Base-by-base conservation (phyloP, 2,329 filamentous ascomycete genomes). In the Chaetoscypha palmicola region DNA sequence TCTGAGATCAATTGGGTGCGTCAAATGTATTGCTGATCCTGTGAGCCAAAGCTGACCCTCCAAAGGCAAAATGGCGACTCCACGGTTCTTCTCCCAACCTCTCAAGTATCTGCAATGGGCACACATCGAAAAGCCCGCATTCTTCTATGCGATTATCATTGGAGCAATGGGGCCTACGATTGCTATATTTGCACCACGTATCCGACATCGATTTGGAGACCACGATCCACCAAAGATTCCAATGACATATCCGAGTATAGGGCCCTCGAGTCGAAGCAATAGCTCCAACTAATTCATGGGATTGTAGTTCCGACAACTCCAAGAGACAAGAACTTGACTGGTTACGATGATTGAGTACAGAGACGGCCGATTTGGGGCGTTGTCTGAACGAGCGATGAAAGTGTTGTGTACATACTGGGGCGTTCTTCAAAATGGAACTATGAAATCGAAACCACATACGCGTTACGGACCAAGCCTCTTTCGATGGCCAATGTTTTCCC, bases 71-170 rank as follows among this genome's bases (percentile, higher is more conserved):
- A 74, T 77, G 51, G 60, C 68, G 48, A 73, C 76, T 43, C 83
- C 88, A 58, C 73, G 74, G 60, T 96, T 98, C 83, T 96, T 84
- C 80, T 76, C 79, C 55, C 75, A 77, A 47, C 92, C 92, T 53
- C 61, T 94, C 64, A 81, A 81, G 59, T 97, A 95, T 79, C 69
- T 86, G 60, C 83, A 83, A 68, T 97, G 90, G 88, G 81, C 89
- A 41, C 76, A 86, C 39, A 83, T 88, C 69, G 83, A 92, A 67
- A 86, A 85, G 66, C 92, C 92, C 40, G 89, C 89, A 47, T 84
- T 89, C 70, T 94, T 96, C 75, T 97, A 81, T 77, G 88, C 86
- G 58, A 70, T 87, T 60, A 62, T 86, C 46, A 70, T 97, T 54
- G 91, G 86, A 56, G 70, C 67, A 52, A 59, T 79, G 43, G 89